Conservation (phyloP, 495 filamentous ascomycete genomes). For the Pseudoneurospora amorphoporcata region DNA sequence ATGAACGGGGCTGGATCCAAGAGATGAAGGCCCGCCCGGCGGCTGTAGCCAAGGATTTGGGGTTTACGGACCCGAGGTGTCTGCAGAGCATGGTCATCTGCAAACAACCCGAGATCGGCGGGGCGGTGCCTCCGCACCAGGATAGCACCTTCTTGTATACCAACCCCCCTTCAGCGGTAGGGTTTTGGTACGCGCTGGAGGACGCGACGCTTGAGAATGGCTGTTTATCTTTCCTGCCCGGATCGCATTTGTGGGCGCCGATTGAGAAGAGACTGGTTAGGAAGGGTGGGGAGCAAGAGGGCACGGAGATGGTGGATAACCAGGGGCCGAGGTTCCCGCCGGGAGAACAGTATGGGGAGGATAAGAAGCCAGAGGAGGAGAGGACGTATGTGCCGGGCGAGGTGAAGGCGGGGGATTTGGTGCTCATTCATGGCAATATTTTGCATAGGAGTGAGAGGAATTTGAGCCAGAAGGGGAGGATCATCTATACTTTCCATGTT, state of each 20-base stretch:
- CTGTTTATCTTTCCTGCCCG: constrained; percentile 73
- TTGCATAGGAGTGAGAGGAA: constrained; percentile 96
- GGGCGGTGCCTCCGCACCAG: constrained; percentile 76
- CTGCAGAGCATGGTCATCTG: constrained; percentile 97
- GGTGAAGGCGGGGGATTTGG: constrained; percentile 78
- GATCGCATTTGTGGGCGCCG: constrained; percentile 58
- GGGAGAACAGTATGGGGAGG: constrained; percentile 31
- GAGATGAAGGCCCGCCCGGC: constrained; percentile 29
- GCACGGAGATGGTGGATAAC: constrained; percentile 44
- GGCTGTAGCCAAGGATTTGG: constrained; percentile 58
- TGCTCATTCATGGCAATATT: constrained; percentile 93
- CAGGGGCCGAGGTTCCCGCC: constrained; percentile 29
- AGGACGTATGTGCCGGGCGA: constrained; percentile 59
- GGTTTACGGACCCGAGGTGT: constrained; percentile 58
- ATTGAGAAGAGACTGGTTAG: constrained; percentile 69
- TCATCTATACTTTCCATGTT: constrained; percentile 96
- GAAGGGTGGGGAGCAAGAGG: constrained; percentile 29
- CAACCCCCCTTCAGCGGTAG: constrained; percentile 77
- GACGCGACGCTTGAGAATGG: constrained; percentile 79
- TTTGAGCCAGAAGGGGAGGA: constrained; percentile 68
- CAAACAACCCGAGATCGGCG: constrained; percentile 95
- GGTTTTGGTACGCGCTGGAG: constrained; percentile 93
- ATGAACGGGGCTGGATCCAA: constrained; percentile 4
- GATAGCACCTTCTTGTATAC: constrained; percentile 92
- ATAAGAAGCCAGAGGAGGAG: constrained; percentile 22